A percentile compares a stretch with the other conserved stretches of the same genome.
phyloP scores from a whole-genome alignment of 495 filamentous ascomycete species.

The Usnea hakonensis region DNA sequence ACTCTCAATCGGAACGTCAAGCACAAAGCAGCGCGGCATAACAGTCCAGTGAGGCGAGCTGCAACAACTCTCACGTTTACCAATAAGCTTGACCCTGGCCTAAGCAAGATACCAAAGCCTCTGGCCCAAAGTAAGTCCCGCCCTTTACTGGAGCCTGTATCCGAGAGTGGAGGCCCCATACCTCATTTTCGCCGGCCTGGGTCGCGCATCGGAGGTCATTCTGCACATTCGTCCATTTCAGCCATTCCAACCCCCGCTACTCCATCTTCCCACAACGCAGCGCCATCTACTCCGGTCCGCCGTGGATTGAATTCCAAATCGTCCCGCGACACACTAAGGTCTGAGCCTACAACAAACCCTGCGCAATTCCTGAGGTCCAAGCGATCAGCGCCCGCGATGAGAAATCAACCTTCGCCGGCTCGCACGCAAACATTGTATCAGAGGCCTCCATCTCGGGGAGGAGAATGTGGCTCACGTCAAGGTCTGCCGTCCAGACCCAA shows the following conservation, averaged over 20 bases:
- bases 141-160: slow-evolving; percentile 85
- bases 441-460: slow-evolving; percentile 35
- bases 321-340: slow-evolving; percentile 43
- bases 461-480: slow-evolving; percentile 35
- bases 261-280: slow-evolving; percentile 21
- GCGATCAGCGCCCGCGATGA: slow-evolving; percentile 78
- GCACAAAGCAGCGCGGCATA: slow-evolving; percentile 59
- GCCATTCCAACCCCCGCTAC: slow-evolving; percentile 54
- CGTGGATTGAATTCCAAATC: slow-evolving; percentile 50
- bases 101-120: slow-evolving; percentile 55
- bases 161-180: slow-evolving; percentile 75
- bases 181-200: slow-evolving; percentile 50
- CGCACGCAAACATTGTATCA: slow-evolving; percentile 30
- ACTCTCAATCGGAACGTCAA: slow-evolving; percentile 92
- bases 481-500: slow-evolving; percentile 52
- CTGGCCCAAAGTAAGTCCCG: slow-evolving; percentile 55
- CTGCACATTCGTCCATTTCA: slow-evolving; percentile 56
- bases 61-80: slow-evolving; percentile 87
- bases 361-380: slow-evolving; percentile 74
- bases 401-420: slow-evolving; percentile 38
- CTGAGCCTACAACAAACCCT: slow-evolving; percentile 59
- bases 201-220: slow-evolving; percentile 56
- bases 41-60: slow-evolving; percentile 62
- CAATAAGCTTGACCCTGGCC: slow-evolving; percentile 50
- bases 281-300: slow-evolving; percentile 51